phyloP scores from a whole-genome alignment of 345 rosid genomes.

The Gossypium longicalyx region DNA sequence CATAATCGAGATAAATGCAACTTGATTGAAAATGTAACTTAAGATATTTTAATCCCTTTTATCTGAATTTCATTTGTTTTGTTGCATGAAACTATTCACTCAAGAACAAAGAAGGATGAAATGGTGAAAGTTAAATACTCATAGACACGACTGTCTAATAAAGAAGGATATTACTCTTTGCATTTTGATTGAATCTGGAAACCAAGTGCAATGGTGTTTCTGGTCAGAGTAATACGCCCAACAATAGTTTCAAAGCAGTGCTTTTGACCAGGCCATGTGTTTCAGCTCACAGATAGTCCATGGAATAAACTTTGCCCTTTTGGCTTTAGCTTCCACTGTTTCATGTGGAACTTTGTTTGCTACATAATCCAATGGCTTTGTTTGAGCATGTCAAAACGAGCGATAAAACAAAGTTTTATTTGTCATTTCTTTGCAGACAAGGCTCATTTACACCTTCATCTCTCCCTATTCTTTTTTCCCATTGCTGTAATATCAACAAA shows the following conservation, averaged over 20 bases:
- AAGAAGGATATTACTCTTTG: too few species aligned
- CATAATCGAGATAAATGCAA: too few species aligned
- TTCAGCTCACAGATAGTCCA: constrained; percentile 3
- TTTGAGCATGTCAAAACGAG: not conserved
- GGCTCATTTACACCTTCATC: not conserved
- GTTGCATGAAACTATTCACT: not conserved
- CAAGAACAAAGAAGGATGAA: not conserved
- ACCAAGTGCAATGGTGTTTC: not conserved
- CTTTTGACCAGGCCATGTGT: not conserved
- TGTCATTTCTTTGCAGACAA: not conserved
- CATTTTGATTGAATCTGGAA: not conserved
- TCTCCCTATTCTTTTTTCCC: not conserved
- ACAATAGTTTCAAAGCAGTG: not conserved
- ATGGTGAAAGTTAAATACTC: not conserved
- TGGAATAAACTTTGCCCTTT: not conserved
- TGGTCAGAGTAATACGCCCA: not conserved
- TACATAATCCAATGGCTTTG: not conserved
- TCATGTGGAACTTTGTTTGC: constrained; percentile 1
- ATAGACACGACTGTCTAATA: not conserved
- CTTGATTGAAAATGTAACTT: too few species aligned
- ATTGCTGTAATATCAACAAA: not conserved
- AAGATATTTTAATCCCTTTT: too few species aligned
- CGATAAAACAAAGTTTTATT: not conserved
- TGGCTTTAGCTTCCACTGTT: constrained; percentile 4
- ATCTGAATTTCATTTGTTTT: not conserved